Base-by-base conservation (phyloP, 164 flowering plant genomes). In the Tetrastigma voinierianum region DNA sequence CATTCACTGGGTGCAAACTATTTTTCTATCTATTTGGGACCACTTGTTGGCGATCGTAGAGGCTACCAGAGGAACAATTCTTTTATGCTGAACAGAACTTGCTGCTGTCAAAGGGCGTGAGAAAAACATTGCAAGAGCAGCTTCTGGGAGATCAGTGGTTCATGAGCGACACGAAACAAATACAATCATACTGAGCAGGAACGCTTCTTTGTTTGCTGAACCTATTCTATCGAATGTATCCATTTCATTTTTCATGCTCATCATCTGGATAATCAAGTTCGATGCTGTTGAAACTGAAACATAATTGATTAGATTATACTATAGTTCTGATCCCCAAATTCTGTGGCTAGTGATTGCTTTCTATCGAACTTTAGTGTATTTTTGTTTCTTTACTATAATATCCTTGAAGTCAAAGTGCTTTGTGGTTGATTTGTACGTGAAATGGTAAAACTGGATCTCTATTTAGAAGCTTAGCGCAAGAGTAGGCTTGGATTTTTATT, bases 81-180 rank as follows among this genome's bases (percentile, higher is more conserved):
- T 74, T 74, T 10, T 77, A 86, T 67, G 72, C 80, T 9, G 96
- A 92, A 59, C 98, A 95, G 98, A 95, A 67, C 93, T 95, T 63
- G 93, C 98, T 72, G 99, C 97, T 84, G 83, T 90, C n/a, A 87
- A 74, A 77, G 89, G 88, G 10, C 91, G 96, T 59, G 95, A 95
- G n/a, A 72, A 81, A 82, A 53, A 82, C 82, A 2, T 68, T 92
- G 56, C 91, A 92, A 57, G 85, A 86, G 63, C 93, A 85, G 79
- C 83, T 89, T 17, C 44, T 87, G 79, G 78, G 98, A 90, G 75
- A 79, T 88, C 32, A 70, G 54, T 68, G 87, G 83, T 73, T 76
- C 84, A 83, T 10, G 94, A 86, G 61, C 84, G 86, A 44, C 74
- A 74, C 72, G 47, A 87, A 83, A 62, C 89, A 87, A 67, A 63